Percentiles rank a stretch among this genome's conserved stretches.
These are phyloP conservation scores for Leavenworthia alabamica DNA, from an alignment of 345 rosid genomes.

Conservation along the genomic window DNA sequence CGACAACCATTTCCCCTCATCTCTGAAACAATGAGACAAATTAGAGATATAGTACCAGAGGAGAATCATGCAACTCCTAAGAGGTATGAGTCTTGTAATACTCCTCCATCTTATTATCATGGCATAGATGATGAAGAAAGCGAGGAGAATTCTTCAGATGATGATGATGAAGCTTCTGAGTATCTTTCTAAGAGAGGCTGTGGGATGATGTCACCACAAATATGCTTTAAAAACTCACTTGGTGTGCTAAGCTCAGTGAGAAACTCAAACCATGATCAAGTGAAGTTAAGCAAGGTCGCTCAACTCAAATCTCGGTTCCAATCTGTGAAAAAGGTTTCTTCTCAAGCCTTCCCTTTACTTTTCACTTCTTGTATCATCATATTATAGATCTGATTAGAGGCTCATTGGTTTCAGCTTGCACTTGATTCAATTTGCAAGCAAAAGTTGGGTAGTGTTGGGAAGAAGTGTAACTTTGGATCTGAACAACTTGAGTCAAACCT, in stretches of 20 bases:
- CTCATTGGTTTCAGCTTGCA: conserved; percentile 39
- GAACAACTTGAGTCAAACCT: conserved; percentile 32
- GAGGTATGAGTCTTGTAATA: conserved; percentile 16
- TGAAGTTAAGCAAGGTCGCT: conserved; percentile 40
- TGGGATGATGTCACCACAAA: conserved; percentile 62
- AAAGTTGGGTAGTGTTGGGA: conserved; percentile 32
- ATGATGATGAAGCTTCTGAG: conserved; percentile 34
- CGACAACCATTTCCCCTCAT: conserved; percentile 28
- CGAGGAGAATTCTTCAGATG: too few species aligned
- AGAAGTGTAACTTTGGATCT: conserved; percentile 37
- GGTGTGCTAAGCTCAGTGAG: conserved; percentile 52
- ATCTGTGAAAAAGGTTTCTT: conserved; percentile 46
- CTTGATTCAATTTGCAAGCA: conserved; percentile 35
- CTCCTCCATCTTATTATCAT: too few species aligned
- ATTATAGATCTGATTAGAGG: neutral
- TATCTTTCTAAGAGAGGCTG: conserved; percentile 59
- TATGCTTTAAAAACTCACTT: conserved; percentile 61
- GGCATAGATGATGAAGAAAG: too few species aligned
- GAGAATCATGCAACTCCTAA: conserved; percentile 22
- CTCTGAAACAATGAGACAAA: conserved; percentile 37
- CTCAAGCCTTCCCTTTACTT: conserved; percentile 8
- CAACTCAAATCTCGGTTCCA: conserved; percentile 40
- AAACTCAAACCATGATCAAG: conserved; percentile 31
- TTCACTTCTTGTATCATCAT: conserved; percentile 6
- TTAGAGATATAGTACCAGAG: conserved; percentile 25